phyloP scores from a whole-genome alignment of 2,329 filamentous ascomycete genomes.

The Calonectria ilicicola region DNA sequence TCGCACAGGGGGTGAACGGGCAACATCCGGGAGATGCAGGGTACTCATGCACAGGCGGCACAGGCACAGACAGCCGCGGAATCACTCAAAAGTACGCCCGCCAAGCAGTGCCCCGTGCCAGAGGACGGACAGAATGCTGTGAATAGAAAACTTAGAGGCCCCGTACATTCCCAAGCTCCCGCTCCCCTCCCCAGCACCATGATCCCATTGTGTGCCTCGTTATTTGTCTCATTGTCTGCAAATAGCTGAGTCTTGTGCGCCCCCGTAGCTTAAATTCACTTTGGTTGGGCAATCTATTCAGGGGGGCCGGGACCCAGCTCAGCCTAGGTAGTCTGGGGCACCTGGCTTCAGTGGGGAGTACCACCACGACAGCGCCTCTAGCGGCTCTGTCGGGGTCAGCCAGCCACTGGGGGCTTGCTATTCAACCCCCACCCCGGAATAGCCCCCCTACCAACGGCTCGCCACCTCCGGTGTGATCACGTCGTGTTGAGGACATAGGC shows the following conservation, averaged over 20 bases:
- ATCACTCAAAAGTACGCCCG: neutral
- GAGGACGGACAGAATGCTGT: neutral
- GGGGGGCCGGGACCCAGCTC: constrained; percentile 9
- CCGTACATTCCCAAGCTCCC: neutral
- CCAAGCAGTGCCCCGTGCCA: neutral
- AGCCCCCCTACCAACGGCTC: constrained; percentile 3
- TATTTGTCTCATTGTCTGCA: constrained; percentile 11
- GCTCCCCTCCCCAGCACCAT: neutral
- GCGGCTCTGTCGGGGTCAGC: constrained; percentile 10
- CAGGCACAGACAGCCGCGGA: constrained; percentile 7
- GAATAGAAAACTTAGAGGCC: neutral
- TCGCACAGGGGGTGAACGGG: constrained; percentile 10
- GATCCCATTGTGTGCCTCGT: neutral
- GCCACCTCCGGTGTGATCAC: constrained; percentile 11
- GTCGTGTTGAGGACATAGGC: constrained; percentile 8
- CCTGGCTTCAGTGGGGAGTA: constrained; percentile 15
- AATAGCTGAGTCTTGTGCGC: constrained; percentile 8
- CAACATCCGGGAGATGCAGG: constrained; percentile 12
- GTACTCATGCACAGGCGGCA: constrained; percentile 11
- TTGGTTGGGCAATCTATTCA: constrained; percentile 13
- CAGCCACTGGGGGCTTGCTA: constrained; percentile 14
- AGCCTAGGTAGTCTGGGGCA: constrained; percentile 15
- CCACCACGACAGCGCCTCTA: constrained; percentile 14
- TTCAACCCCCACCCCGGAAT: constrained; percentile 9
- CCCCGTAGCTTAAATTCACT: constrained; percentile 8